A percentile compares a stretch with the other conserved stretches of the same genome.
Evolutionary conservation across 1,139 yeast genomes (phyloP).

Genomic region (Suhomyces bokatorum): DNA sequence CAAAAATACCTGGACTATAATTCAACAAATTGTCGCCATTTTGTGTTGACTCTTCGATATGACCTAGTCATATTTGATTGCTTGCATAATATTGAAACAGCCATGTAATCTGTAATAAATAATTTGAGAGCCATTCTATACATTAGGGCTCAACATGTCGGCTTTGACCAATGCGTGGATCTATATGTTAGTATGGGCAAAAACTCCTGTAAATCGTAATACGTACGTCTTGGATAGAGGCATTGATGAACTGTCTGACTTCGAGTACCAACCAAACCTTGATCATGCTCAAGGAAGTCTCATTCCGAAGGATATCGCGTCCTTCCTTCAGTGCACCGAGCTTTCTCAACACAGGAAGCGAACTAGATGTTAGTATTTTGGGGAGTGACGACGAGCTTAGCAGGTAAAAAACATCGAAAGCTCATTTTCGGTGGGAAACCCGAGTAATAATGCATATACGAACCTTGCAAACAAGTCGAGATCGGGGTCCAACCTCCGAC

Average conservation of each 20-base stretch:
- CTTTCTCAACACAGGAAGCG: conserved; percentile 85
- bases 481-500: conserved; percentile 89
- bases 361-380: conserved; percentile 48
- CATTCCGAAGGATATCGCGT: conserved; percentile 54
- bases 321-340: conserved; percentile 74
- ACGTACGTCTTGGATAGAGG: conserved; percentile 74
- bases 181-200: conserved; percentile 31
- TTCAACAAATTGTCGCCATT: too few species aligned
- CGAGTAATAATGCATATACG: conserved; percentile 65
- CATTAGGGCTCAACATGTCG: conserved; percentile 52
- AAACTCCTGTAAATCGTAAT: background rate
- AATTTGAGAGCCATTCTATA: conserved; percentile 17
- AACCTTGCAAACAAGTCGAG: conserved; percentile 93
- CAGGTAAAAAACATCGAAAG: conserved; percentile 10
- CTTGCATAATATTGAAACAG: too few species aligned
- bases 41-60: too few species aligned
- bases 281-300: conserved; percentile 72
- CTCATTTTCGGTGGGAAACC: conserved; percentile 51
- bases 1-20: too few species aligned
- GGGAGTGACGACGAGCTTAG: conserved; percentile 2
- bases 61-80: too few species aligned
- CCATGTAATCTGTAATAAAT: too few species aligned
- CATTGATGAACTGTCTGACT: conserved; percentile 80
- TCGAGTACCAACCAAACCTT: conserved; percentile 92
- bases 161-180: conserved; percentile 50